Evolutionary conservation across 495 filamentous ascomycete genomes (phyloP).

Genomic region (Halenospora varia): DNA sequence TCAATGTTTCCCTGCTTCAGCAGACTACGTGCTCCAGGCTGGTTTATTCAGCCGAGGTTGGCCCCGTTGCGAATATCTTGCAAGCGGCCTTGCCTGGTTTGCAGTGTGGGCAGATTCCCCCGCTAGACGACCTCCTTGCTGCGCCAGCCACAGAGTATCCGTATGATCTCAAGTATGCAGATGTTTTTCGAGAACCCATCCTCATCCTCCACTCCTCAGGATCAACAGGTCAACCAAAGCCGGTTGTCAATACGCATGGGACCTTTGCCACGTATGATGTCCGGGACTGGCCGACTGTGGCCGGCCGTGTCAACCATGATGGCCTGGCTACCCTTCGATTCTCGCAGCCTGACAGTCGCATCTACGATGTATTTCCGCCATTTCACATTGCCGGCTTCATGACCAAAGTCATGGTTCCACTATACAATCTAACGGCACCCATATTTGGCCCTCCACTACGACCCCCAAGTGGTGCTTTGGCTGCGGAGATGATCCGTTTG

Average conservation of each 20-base stretch:
- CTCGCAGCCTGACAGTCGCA: not conserved
- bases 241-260: slow-evolving; percentile 4
- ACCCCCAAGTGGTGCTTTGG: not conserved
- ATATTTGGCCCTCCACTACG: not conserved
- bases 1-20: not conserved
- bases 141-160: too few species aligned
- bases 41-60: not conserved
- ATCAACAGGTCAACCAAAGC: slow-evolving; percentile 28
- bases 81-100: too few species aligned
- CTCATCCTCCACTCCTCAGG: slow-evolving; percentile 30
- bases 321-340: too few species aligned
- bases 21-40: not conserved
- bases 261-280: not conserved
- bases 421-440: not conserved
- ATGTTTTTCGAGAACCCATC: slow-evolving; percentile 28
- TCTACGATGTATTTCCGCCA: slow-evolving; percentile 1
- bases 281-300: slow-evolving; percentile 18
- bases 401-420: not conserved
- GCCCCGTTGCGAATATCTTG: not conserved
- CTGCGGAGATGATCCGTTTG: not conserved
- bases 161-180: slow-evolving; percentile 1
- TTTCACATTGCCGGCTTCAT: slow-evolving; percentile 3
- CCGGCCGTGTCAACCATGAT: slow-evolving; percentile 1
- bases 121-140: not conserved
- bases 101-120: not conserved